Percentiles rank a stretch among this genome's conserved stretches.
These are phyloP conservation scores for Alternaria dauci DNA, from an alignment of 2,329 filamentous ascomycete genomes.

Conservation along the genomic window DNA sequence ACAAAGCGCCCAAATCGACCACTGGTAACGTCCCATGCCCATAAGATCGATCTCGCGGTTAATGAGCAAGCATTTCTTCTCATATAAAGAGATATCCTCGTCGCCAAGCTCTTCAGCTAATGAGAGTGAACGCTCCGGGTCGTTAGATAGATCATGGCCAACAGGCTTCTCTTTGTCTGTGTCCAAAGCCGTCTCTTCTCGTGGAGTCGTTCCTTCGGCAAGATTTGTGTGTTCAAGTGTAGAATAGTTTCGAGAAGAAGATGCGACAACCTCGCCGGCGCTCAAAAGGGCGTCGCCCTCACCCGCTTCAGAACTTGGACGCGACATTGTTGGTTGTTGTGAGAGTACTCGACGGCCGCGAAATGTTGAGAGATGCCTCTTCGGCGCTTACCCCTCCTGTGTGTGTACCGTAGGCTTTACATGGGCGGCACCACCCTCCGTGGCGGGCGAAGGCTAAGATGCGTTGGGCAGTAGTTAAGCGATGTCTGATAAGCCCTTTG, in stretches of 20 bases:
- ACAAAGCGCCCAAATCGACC: constrained; percentile 62
- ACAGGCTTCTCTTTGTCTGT: constrained; percentile 6
- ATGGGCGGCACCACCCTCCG: constrained; percentile 6
- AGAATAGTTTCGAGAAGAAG: constrained; percentile 19
- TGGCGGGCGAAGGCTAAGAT: constrained; percentile 10
- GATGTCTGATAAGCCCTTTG: constrained; percentile 17
- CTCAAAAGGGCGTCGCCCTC: constrained; percentile 16
- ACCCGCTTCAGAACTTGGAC: background rate
- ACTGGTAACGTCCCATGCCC: constrained; percentile 64
- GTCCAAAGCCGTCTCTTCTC: constrained; percentile 1
- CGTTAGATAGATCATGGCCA: background rate
- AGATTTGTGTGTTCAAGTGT: constrained; percentile 5
- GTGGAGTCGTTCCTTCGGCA: background rate
- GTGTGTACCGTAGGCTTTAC: constrained; percentile 9
- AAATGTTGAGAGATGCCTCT: constrained; percentile 2
- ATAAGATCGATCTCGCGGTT: constrained; percentile 61
- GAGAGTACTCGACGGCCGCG: background rate
- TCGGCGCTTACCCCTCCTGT: constrained; percentile 10
- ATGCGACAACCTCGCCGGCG: constrained; percentile 6
- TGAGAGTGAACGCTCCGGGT: constrained; percentile 8
- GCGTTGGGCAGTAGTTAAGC: constrained; percentile 15
- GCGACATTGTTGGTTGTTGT: constrained; percentile 9
- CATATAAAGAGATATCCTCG: constrained; percentile 44
- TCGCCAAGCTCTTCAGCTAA: constrained; percentile 19
- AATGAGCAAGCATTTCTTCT: constrained; percentile 56